phyloP scores from a whole-genome alignment of 1,139 yeast genomes.

The Kodamaea suecica region DNA sequence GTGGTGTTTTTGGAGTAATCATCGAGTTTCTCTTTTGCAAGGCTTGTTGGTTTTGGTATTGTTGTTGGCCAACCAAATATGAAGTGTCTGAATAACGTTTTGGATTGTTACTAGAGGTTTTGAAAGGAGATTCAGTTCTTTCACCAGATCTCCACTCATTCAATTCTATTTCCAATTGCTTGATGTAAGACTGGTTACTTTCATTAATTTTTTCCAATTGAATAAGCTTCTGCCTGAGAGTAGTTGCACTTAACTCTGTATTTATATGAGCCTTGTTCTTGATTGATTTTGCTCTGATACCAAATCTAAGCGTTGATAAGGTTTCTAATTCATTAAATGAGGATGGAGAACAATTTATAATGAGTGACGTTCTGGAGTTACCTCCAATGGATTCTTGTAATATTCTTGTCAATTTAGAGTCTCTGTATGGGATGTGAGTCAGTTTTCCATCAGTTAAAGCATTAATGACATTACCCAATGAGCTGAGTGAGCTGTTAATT shows the following conservation, averaged over 20 bases:
- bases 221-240: slow-evolving; percentile 48
- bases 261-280: slow-evolving; percentile 68
- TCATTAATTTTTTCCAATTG: slow-evolving; percentile 49
- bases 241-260: slow-evolving; percentile 60
- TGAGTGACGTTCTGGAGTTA: slow-evolving; percentile 75
- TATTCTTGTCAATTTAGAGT: slow-evolving; percentile 78
- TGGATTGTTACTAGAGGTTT: slow-evolving; percentile 6
- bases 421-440: slow-evolving; percentile 73
- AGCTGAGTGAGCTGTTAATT: slow-evolving; percentile 73
- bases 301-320: slow-evolving; percentile 74
- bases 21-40: slow-evolving; percentile 9
- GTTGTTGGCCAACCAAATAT: slow-evolving; percentile 6
- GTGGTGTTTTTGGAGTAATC: slow-evolving; percentile 6
- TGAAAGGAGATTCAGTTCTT: slow-evolving; percentile 11
- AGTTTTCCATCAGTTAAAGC: slow-evolving; percentile 69
- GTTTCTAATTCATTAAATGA: slow-evolving; percentile 64
- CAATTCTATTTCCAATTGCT: slow-evolving; percentile 51
- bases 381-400: slow-evolving; percentile 87
- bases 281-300: slow-evolving; percentile 72
- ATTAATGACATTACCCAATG: slow-evolving; percentile 79
- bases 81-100: slow-evolving; percentile 11
- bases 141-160: slow-evolving; percentile 18
- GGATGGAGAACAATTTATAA: slow-evolving; percentile 77
- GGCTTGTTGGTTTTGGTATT: slow-evolving; percentile 4
- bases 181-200: slow-evolving; percentile 40